A percentile compares a stretch with the other conserved stretches of the same genome.
Evolutionary conservation across 768 basidiomycete genomes (phyloP).

Genomic region (Bullera alba): DNA sequence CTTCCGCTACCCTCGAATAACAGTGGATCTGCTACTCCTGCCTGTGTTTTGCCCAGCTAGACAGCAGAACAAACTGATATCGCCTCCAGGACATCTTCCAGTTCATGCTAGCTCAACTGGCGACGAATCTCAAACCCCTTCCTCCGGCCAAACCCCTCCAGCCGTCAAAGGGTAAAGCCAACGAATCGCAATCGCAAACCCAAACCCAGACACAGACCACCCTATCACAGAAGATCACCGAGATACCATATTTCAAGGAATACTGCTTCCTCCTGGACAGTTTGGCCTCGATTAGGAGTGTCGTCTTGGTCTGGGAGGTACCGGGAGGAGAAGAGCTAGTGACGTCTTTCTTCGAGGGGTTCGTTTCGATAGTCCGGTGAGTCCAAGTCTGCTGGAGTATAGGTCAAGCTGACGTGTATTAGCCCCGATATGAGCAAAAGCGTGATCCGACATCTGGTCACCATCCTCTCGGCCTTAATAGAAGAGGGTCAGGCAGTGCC

Average conservation of each 20-base stretch:
- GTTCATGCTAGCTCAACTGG: constrained; percentile 86
- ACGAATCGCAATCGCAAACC: constrained; percentile 17
- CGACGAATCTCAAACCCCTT: constrained; percentile 49
- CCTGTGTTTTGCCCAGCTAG: no score
- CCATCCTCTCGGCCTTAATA: constrained; percentile 80
- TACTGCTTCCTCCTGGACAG: constrained; percentile 94
- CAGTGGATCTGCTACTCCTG: no score
- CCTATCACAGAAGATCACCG: constrained; percentile 47
- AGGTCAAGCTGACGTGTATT: neutral
- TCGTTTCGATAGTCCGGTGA: constrained; percentile 67
- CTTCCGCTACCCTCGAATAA: neutral
- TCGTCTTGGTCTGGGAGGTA: constrained; percentile 87
- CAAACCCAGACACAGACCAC: constrained; percentile 7
- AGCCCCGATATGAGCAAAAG: constrained; percentile 39
- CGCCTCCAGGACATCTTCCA: constrained; percentile 76
- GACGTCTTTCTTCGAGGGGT: constrained; percentile 70
- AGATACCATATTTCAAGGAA: constrained; percentile 79
- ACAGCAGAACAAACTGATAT: neutral
- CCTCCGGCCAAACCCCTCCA: constrained; percentile 16
- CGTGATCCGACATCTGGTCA: constrained; percentile 56
- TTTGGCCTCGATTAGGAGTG: constrained; percentile 86
- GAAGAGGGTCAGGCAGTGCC: constrained; percentile 80
- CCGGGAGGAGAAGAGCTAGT: constrained; percentile 74
- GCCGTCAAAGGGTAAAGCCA: constrained; percentile 14
- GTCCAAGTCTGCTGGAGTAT: constrained; percentile 3